phyloP scores from a whole-genome alignment of 2,329 filamentous ascomycete species.

The Alternaria incomplexa region DNA sequence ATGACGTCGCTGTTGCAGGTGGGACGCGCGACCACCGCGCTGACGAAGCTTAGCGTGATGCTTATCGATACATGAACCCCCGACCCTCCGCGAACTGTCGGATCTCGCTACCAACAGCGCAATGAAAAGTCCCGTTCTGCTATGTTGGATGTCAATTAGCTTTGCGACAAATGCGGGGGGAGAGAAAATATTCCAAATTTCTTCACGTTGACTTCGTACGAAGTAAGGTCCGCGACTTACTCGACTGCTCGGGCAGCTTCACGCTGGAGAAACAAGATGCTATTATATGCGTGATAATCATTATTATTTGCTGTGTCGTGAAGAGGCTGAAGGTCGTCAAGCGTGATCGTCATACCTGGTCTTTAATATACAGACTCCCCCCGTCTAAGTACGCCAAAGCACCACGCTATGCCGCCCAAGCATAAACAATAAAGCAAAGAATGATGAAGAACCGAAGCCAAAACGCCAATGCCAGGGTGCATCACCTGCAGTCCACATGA shows the following conservation, averaged over 20 bases:
- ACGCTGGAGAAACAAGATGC: not conserved
- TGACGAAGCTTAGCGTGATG: constrained; percentile 23
- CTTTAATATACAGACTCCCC: not conserved
- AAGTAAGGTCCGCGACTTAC: not conserved
- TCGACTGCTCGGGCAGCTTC: not conserved
- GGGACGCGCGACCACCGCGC: constrained; percentile 10
- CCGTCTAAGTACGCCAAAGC: constrained; percentile 13
- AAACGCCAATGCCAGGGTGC: not conserved
- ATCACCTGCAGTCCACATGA: not conserved
- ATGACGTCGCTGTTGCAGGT: constrained; percentile 27
- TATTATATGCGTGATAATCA: not conserved
- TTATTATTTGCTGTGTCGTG: not conserved
- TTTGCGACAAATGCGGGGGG: not conserved
- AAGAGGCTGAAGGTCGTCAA: not conserved
- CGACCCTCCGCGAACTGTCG: not conserved
- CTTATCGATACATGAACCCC: constrained; percentile 13
- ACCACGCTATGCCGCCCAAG: constrained; percentile 26
- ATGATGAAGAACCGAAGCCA: not conserved
- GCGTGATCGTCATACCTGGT: not conserved
- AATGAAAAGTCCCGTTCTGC: not conserved
- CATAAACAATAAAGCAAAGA: constrained; percentile 12
- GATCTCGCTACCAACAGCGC: not conserved
- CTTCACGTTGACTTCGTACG: not conserved
- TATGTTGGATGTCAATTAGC: not conserved
- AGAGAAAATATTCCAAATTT: not conserved